Conservation (phyloP, 148 eudicot species). For the Bassia scoparia region DNA sequence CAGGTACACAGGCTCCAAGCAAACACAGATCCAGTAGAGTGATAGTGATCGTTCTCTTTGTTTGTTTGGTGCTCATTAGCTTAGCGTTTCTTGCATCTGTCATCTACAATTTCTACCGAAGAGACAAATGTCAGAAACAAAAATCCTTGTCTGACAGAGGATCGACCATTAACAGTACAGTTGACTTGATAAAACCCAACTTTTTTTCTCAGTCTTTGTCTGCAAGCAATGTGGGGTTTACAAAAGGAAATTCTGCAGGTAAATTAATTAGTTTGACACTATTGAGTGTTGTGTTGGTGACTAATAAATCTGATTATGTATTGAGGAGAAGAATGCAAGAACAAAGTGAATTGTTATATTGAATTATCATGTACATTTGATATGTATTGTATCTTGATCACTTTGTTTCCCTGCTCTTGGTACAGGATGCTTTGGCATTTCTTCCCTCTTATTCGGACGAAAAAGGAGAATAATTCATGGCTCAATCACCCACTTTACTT, state of each 20-base stretch:
- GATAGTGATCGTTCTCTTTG: constrained; percentile 48
- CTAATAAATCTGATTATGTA: background rate
- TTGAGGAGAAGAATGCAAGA: background rate
- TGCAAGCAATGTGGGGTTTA: constrained; percentile 29
- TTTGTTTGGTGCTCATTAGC: constrained; percentile 48
- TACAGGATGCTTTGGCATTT: constrained; percentile 59
- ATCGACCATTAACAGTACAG: constrained; percentile 55
- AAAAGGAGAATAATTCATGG: constrained; percentile 45
- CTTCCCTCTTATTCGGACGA: constrained; percentile 42
- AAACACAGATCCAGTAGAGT: constrained; percentile 44
- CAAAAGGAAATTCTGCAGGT: constrained; percentile 45
- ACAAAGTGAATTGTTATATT: background rate
- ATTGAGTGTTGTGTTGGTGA: background rate
- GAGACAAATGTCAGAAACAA: constrained; percentile 38
- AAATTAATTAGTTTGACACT: background rate
- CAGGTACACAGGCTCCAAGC: constrained; percentile 35
- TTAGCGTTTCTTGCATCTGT: constrained; percentile 49
- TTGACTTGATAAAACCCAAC: constrained; percentile 57
- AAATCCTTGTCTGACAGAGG: constrained; percentile 48
- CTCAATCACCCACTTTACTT: constrained; percentile 59
- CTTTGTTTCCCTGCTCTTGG: constrained; percentile 11
- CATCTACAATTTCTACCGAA: constrained; percentile 47
- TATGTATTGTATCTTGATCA: constrained; percentile 1
- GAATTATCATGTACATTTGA: background rate
- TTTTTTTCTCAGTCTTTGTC: constrained; percentile 36